Evolutionary conservation across 2,329 filamentous ascomycete species (phyloP).

Genomic region (Xylariaceae sp.): DNA sequence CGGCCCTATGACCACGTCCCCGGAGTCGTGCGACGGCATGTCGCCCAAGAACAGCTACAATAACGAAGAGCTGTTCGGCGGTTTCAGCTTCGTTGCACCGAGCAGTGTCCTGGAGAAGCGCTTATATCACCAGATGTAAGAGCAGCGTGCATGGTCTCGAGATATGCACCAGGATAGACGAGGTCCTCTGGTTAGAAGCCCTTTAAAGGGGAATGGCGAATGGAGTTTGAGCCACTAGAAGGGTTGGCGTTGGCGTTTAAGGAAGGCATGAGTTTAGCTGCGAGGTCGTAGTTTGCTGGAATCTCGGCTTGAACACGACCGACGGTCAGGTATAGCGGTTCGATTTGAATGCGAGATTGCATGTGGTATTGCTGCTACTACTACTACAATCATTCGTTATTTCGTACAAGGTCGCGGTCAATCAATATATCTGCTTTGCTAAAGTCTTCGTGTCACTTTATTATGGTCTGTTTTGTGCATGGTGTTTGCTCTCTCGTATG

Average conservation of each 20-base stretch:
- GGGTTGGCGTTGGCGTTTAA: too few species aligned
- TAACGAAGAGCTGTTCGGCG: slow-evolving; percentile 53
- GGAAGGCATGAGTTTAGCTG: too few species aligned
- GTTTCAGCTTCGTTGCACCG: slow-evolving; percentile 59
- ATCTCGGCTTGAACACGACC: too few species aligned
- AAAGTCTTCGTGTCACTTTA: too few species aligned
- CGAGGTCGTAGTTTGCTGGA: too few species aligned
- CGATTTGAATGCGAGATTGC: too few species aligned
- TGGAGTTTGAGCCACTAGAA: too few species aligned
- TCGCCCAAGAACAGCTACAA: slow-evolving; percentile 36
- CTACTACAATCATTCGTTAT: not conserved
- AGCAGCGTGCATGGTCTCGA: not conserved
- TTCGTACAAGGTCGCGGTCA: not conserved
- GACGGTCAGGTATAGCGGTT: too few species aligned
- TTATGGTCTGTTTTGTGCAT: too few species aligned
- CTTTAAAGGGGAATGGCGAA: not conserved
- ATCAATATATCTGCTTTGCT: too few species aligned
- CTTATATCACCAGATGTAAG: slow-evolving; percentile 34
- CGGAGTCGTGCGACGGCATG: slow-evolving; percentile 38
- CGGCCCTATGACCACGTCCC: slow-evolving; percentile 59
- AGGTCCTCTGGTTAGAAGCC: not conserved
- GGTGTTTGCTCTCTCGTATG: too few species aligned
- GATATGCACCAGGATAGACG: not conserved
- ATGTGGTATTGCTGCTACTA: not conserved
- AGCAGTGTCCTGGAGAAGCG: slow-evolving; percentile 51